Evolutionary conservation across 139 green algal species (phyloP), one percentile per base, ranked within the genome.

Genomic region (Picochlorum sp.): DNA sequence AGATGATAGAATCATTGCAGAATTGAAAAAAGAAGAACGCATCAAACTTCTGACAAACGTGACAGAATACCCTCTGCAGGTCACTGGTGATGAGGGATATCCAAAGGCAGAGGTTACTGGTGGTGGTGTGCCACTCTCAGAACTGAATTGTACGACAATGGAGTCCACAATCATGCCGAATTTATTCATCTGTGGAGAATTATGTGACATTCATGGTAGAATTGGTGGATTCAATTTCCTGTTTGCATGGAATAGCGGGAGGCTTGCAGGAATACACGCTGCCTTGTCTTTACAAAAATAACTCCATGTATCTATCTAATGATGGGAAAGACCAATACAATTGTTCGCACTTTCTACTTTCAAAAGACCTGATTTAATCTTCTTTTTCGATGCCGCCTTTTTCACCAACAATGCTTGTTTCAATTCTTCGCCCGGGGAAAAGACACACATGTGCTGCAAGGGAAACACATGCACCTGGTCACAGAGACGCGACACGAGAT

Each of bases 141-240:
- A 95, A 50, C 26, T 97, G 0, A 26, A 91, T 66, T 83, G 64
- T 26, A 26, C 50, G 15, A 88, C 74, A 13, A 82, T 93, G 82
- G 81, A 96, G 72, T 87, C 75, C 63, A 45, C 65, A 47, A 56
- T 78, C 52, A 56, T 76, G 18, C 80, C 82, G 4, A 74, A 79
- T 1, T 15, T 96, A 59, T 80, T 79, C 64, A 16, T 96, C 20
- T 95, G 86, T 56, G 89, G 91, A 2, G 91, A 97, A 76, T 58
- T 96, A 21, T 61, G 84, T 15, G 90, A 96, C 64, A 79, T 95
- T 7, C 90, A 90, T 73, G 89, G 89, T 0, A 72, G 89, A 16
- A 92, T 95, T n/a, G 91, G 91, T 4, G 91, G 91, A 23, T 97
- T 94, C 78, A 97, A 97, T 60, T 97, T 96, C 66, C 88, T 86